Evolutionary conservation across 257 asterid genomes (phyloP).

Genomic region (Fraxinus pennsylvanica): DNA sequence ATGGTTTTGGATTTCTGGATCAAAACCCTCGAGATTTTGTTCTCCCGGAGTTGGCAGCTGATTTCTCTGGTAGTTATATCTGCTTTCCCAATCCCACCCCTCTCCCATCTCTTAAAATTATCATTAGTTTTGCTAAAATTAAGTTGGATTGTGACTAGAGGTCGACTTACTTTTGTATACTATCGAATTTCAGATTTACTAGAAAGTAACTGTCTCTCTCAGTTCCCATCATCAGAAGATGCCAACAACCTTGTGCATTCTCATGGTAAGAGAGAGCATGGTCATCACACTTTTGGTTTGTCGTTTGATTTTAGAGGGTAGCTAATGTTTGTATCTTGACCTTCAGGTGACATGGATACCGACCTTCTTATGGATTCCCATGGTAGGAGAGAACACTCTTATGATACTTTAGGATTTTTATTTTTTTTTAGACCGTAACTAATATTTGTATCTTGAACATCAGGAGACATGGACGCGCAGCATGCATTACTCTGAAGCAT

Average conservation of each 20-base stretch:
- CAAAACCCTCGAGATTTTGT: conserved; percentile 49
- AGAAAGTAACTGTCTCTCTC: conserved; percentile 51
- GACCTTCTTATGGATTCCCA: neutral
- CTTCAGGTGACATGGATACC: conserved; percentile 48
- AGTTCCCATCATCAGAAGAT: conserved; percentile 49
- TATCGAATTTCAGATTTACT: conserved; percentile 50
- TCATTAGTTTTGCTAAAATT: neutral
- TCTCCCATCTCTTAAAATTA: conserved; percentile 33
- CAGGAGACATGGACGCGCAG: conserved; percentile 58
- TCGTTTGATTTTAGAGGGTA: conserved; percentile 5
- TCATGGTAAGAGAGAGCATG: conserved; percentile 43
- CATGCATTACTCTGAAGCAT: conserved; percentile 47
- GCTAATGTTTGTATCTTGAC: conserved; percentile 18
- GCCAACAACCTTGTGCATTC: conserved; percentile 26
- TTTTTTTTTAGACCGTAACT: conserved; percentile 17
- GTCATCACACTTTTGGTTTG: conserved; percentile 6
- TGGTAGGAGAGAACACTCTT: conserved; percentile 45
- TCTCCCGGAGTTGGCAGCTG: conserved; percentile 58
- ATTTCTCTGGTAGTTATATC: conserved; percentile 52
- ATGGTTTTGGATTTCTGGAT: conserved; percentile 58
- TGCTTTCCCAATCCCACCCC: neutral
- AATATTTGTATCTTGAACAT: conserved; percentile 15
- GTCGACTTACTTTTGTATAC: neutral
- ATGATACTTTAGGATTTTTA: neutral
- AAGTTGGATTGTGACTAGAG: neutral